Percentiles rank a stretch among this genome's conserved stretches.
phyloP scores from a whole-genome alignment of 208 protist genomes.

The Acanthamoeba royreba region DNA sequence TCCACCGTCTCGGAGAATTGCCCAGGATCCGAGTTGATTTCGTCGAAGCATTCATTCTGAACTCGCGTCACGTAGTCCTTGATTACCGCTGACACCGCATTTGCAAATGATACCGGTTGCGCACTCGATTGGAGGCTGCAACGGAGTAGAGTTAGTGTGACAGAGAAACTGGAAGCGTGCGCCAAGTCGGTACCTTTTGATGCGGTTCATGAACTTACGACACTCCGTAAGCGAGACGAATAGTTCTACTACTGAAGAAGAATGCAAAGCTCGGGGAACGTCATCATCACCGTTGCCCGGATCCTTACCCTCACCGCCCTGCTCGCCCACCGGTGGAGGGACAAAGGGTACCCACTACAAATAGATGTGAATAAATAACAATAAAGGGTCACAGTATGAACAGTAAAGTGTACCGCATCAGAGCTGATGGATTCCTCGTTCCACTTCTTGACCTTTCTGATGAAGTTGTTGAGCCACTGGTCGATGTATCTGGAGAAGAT shows the following conservation, averaged over 20 bases:
- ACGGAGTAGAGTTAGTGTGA: background rate
- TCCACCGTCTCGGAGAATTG: constrained; percentile 9
- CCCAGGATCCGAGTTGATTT: constrained; percentile 11
- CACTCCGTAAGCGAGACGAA: background rate
- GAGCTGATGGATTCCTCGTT: constrained; percentile 22
- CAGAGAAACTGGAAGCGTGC: background rate
- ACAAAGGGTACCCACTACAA: constrained; percentile 17
- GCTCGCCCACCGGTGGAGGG: background rate
- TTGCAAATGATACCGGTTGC: background rate
- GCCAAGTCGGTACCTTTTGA: background rate
- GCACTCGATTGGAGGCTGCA: background rate
- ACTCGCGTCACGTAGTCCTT: background rate
- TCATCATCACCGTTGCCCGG: background rate
- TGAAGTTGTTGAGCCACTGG: constrained; percentile 20
- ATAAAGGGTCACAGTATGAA: background rate
- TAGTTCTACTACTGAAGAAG: constrained; percentile 7
- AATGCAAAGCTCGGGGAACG: background rate
- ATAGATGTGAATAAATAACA: background rate
- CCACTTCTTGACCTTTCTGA: constrained; percentile 30
- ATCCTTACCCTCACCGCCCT: background rate
- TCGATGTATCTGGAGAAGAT: constrained; percentile 34
- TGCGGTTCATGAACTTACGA: background rate
- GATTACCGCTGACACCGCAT: background rate
- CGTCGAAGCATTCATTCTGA: constrained; percentile 7
- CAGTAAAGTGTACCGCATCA: background rate